phyloP scores from a whole-genome alignment of 208 protist species.

The Polymyxa betae region DNA sequence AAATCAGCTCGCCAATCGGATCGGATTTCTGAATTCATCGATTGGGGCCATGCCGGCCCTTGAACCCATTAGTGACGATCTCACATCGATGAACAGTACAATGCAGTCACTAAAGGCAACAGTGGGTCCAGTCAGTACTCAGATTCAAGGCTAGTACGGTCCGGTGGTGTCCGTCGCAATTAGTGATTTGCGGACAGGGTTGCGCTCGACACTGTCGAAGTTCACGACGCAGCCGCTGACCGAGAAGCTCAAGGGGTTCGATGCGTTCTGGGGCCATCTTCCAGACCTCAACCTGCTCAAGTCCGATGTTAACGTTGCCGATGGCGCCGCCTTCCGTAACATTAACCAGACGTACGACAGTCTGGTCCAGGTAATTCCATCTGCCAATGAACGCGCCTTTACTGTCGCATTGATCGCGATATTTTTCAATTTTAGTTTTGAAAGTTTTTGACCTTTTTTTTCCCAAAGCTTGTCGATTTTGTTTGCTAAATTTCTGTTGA shows the following conservation, averaged over 20 bases:
- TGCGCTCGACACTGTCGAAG: background rate
- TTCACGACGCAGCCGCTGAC: conserved; percentile 22
- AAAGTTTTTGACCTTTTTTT: too few relatives aligned
- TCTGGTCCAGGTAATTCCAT: conserved; percentile 25
- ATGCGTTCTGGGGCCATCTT: background rate
- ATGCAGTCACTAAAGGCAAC: background rate
- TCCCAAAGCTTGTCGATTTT: too few relatives aligned
- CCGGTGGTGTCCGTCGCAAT: background rate
- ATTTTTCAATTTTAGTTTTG: too few relatives aligned
- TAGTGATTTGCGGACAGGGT: background rate
- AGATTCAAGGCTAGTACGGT: background rate
- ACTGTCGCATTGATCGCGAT: too few relatives aligned
- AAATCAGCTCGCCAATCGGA: background rate
- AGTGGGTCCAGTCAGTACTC: background rate
- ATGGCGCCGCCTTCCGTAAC: background rate
- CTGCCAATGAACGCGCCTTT: too few relatives aligned
- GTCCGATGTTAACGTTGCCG: conserved; percentile 25
- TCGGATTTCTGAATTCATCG: background rate
- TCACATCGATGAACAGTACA: background rate
- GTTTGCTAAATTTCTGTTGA: too few relatives aligned
- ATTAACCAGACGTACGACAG: background rate
- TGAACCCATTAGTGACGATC: background rate
- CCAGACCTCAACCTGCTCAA: background rate
- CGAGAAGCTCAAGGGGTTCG: conserved; percentile 6
- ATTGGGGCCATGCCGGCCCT: background rate